Evolutionary conservation across 1,139 yeast species (phyloP).

Genomic region (Tardiomyces digboiensis): DNA sequence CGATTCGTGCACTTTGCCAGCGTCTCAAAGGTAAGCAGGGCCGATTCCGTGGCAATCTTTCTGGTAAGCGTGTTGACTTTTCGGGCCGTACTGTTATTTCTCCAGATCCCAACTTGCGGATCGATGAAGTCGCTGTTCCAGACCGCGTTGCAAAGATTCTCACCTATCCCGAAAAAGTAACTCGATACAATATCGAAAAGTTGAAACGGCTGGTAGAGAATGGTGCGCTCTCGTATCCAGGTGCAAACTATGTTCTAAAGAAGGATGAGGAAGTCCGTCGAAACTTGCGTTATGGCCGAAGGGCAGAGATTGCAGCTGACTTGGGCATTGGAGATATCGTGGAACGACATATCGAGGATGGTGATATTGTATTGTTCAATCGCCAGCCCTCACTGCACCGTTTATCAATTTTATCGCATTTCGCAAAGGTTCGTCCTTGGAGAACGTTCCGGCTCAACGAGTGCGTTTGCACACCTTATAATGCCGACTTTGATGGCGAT

Average conservation of each 20-base stretch:
- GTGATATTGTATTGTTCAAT: constrained; percentile 94
- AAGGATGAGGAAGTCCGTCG: constrained; percentile 99
- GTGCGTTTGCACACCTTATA: constrained; percentile 97
- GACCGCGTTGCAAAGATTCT: constrained; percentile 91
- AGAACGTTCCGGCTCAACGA: constrained; percentile 94
- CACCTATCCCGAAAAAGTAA: constrained; percentile 94
- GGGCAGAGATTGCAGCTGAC: constrained; percentile 98
- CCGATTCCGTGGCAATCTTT: constrained; percentile 98
- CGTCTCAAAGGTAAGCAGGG: constrained; percentile 99
- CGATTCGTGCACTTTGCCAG: constrained; percentile 94
- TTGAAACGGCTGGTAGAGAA: constrained; percentile 89
- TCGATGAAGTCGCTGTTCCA: constrained; percentile 97
- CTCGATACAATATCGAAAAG: constrained; percentile 93
- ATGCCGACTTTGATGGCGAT: constrained; percentile 99
- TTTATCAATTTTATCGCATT: constrained; percentile 99
- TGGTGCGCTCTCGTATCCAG: constrained; percentile 99
- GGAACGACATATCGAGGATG: constrained; percentile 95
- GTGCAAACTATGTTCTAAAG: constrained; percentile 96
- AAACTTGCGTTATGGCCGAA: constrained; percentile 90
- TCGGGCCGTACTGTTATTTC: constrained; percentile 99
- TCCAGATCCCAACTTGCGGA: constrained; percentile 97
- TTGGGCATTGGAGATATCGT: constrained; percentile 99
- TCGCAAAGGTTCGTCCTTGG: constrained; percentile 98
- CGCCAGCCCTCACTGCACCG: constrained; percentile 99
- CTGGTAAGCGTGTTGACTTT: constrained; percentile 99